A percentile compares a stretch with the other conserved stretches of the same genome.
Conservation (phyloP, 495 filamentous ascomycete genomes). For the Geopyxis carbonaria region DNA sequence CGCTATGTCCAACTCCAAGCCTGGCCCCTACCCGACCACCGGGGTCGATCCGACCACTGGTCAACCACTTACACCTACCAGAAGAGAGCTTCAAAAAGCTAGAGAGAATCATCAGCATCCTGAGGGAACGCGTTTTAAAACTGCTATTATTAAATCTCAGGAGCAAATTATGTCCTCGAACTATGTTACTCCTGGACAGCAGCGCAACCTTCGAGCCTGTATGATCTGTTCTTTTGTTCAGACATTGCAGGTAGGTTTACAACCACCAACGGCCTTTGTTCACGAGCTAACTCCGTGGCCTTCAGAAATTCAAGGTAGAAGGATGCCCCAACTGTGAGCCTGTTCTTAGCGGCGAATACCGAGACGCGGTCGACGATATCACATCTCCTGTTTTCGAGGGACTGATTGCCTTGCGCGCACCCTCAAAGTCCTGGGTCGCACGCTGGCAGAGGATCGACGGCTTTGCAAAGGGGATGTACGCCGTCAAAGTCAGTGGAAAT, state of each 20-base stretch:
- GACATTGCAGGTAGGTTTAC: constrained; percentile 43
- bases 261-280: constrained; percentile 5
- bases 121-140: too few species aligned
- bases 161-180: too few species aligned
- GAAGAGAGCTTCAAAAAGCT: too few species aligned
- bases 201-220: constrained; percentile 79
- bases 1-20: too few species aligned
- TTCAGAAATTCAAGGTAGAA: constrained; percentile 58
- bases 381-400: constrained; percentile 92
- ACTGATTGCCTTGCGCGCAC: constrained; percentile 63
- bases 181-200: constrained; percentile 46
- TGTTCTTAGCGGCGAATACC: constrained; percentile 64
- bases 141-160: too few species aligned
- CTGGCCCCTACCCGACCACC: too few species aligned
- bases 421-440: constrained; percentile 69
- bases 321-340: constrained; percentile 95
- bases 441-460: constrained; percentile 83
- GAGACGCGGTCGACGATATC: constrained; percentile 75
- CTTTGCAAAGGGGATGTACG: constrained; percentile 77
- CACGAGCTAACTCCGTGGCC: neutral
- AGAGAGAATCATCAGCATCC: too few species aligned
- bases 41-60: too few species aligned
- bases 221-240: constrained; percentile 96
- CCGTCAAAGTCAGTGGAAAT: constrained; percentile 72
- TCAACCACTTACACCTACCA: too few species aligned